Evolutionary conservation across 2,329 filamentous ascomycete species (phyloP).

Genomic region (Penicillium olsonii): DNA sequence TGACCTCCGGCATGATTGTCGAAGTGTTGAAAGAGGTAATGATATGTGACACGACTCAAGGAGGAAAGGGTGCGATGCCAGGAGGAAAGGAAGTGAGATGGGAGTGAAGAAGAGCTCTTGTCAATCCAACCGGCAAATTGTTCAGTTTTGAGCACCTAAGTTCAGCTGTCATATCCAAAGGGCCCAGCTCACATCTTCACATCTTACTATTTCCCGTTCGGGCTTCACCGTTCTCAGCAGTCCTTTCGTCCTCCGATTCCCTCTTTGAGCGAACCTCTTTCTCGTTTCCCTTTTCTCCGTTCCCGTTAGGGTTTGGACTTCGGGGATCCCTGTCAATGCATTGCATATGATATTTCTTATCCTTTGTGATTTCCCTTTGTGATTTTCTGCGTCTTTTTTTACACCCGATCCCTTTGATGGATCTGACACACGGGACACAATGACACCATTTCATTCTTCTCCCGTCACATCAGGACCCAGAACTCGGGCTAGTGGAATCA

Average conservation of each 20-base stretch:
- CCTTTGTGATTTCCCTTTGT: not conserved
- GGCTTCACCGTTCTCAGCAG: not conserved
- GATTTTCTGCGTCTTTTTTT: not conserved
- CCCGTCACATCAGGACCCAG: constrained; percentile 2
- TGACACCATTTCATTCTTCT: constrained; percentile 14
- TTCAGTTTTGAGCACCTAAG: constrained; percentile 1
- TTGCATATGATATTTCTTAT: constrained; percentile 7
- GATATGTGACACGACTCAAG: no score
- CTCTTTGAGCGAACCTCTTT: not conserved
- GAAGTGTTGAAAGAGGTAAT: not conserved
- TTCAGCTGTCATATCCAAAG: not conserved
- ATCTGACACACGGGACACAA: not conserved
- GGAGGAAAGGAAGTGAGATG: not conserved
- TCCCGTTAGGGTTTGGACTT: not conserved
- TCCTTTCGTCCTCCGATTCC: not conserved
- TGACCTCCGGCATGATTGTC: constrained; percentile 20
- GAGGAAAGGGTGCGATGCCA: not conserved
- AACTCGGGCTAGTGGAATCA: constrained; percentile 9
- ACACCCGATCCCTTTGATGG: not conserved
- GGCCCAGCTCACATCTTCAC: not conserved
- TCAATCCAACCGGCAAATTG: constrained; percentile 19
- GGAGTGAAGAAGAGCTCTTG: constrained; percentile 12
- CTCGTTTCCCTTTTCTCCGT: not conserved
- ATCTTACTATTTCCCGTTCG: constrained; percentile 4
- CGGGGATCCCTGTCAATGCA: not conserved